These are phyloP conservation scores for Chaetomidium leptoderma DNA, from an alignment of 495 filamentous ascomycete genomes.

Conservation along the genomic window DNA sequence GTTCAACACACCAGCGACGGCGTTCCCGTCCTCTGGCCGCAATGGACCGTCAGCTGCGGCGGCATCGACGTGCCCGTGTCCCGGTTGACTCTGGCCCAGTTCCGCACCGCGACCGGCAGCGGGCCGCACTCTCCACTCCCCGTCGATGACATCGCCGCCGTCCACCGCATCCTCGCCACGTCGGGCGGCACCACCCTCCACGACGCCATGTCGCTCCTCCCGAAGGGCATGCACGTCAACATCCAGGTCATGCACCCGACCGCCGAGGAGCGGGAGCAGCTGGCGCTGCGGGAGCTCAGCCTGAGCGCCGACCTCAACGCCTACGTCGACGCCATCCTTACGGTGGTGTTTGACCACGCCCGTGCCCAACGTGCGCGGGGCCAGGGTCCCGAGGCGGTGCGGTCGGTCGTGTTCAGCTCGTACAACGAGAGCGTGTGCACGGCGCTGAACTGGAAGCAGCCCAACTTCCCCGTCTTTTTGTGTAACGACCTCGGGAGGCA, in stretches of 20 bases:
- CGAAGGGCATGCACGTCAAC: conserved; percentile 75
- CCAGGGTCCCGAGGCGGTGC: conserved; percentile 58
- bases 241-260: conserved; percentile 83
- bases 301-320: conserved; percentile 78
- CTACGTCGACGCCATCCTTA: conserved; percentile 77
- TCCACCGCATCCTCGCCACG: conserved; percentile 64
- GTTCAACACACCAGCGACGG: conserved; percentile 86
- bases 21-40: conserved; percentile 79
- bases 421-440: conserved; percentile 87
- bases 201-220: conserved; percentile 69
- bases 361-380: conserved; percentile 61
- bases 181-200: conserved; percentile 66
- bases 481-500: conserved; percentile 82
- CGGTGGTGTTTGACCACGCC: conserved; percentile 86
- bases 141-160: conserved; percentile 55
- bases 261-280: conserved; percentile 56
- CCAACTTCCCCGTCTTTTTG: conserved; percentile 92
- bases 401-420: conserved; percentile 86
- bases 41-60: conserved; percentile 71
- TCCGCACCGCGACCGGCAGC: conserved; percentile 58
- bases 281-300: conserved; percentile 52
- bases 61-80: conserved; percentile 78
- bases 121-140: conserved; percentile 43
- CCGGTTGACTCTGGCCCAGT: conserved; percentile 69
- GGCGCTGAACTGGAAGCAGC: conserved; percentile 97